Conservation (phyloP, 1,139 yeast species). For the Yamadazyma kanchanaburiensis region DNA sequence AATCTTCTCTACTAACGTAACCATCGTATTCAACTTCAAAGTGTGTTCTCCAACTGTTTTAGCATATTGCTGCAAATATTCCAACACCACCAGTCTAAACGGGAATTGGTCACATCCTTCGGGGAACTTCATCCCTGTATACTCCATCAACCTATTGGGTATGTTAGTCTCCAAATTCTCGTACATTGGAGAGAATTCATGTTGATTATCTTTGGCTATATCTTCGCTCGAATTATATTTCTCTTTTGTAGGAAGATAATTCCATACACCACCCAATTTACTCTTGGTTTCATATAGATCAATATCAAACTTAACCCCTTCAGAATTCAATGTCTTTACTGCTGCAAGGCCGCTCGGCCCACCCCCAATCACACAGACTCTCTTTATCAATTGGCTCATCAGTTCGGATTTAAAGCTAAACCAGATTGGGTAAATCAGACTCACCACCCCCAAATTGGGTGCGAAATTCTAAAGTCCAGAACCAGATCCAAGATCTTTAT, state of each 20-base stretch:
- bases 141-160: constrained; percentile 40
- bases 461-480: no score
- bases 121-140: constrained; percentile 32
- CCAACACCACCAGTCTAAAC: constrained; percentile 32
- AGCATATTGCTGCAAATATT: constrained; percentile 32
- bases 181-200: constrained; percentile 43
- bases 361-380: constrained; percentile 47
- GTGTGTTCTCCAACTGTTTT: constrained; percentile 22
- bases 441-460: no score
- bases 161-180: constrained; percentile 47
- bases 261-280: constrained; percentile 50
- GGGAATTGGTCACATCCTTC: constrained; percentile 30
- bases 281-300: constrained; percentile 44
- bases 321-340: constrained; percentile 45
- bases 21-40: constrained; percentile 3
- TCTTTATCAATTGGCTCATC: constrained; percentile 1
- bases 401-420: neutral
- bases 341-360: constrained; percentile 50
- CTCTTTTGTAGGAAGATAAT: constrained; percentile 28
- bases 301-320: constrained; percentile 30
- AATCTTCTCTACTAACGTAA: constrained; percentile 14
- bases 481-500: no score
- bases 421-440: neutral
- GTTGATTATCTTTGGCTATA: constrained; percentile 26
- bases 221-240: constrained; percentile 17